Percentiles rank a stretch among this genome's conserved stretches.
phyloP scores from a whole-genome alignment of 2,329 filamentous ascomycete genomes.

The Diaporthe sp. region DNA sequence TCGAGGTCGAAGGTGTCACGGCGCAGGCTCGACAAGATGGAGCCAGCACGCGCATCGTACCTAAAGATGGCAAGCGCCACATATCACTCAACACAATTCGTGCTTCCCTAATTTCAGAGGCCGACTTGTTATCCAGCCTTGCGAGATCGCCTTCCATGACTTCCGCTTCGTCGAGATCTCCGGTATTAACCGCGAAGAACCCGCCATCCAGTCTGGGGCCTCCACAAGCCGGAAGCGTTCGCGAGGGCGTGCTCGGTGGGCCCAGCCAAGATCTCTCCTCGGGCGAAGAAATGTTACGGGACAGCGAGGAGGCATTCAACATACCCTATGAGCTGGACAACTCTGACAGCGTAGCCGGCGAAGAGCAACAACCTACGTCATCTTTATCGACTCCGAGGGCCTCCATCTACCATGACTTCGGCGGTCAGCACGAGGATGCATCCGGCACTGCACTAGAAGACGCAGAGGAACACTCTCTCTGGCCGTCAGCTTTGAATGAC shows the following conservation, averaged over 20 bases:
- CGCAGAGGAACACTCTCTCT: slow-evolving; percentile 43
- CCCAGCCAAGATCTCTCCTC: slow-evolving; percentile 46
- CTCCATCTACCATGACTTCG: slow-evolving; percentile 54
- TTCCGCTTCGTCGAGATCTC: slow-evolving; percentile 61
- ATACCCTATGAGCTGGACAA: slow-evolving; percentile 64
- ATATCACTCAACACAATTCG: slow-evolving; percentile 72
- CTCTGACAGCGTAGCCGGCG: slow-evolving; percentile 47
- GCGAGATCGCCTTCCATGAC: slow-evolving; percentile 67
- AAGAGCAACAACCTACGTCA: slow-evolving; percentile 46
- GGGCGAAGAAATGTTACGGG: slow-evolving; percentile 50
- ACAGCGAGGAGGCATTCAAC: slow-evolving; percentile 66
- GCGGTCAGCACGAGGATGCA: slow-evolving; percentile 26
- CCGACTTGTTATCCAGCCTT: slow-evolving; percentile 71
- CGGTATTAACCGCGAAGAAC: slow-evolving; percentile 46
- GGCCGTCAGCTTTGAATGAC: slow-evolving; percentile 37
- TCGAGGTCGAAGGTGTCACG: slow-evolving; percentile 76
- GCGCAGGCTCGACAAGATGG: slow-evolving; percentile 46
- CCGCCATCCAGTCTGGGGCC: slow-evolving; percentile 40
- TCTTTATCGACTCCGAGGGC: slow-evolving; percentile 64
- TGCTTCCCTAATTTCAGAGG: slow-evolving; percentile 74
- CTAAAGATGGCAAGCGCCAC: slow-evolving; percentile 73
- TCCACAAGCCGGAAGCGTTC: slow-evolving; percentile 35
- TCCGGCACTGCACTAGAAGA: slow-evolving; percentile 34
- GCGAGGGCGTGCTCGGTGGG: slow-evolving; percentile 44
- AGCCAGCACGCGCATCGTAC: slow-evolving; percentile 49